Percentiles rank a stretch among this genome's conserved stretches.
These are phyloP conservation scores for Asterochloris erici DNA, from an alignment of 139 green algal genomes.

Conservation along the genomic window DNA sequence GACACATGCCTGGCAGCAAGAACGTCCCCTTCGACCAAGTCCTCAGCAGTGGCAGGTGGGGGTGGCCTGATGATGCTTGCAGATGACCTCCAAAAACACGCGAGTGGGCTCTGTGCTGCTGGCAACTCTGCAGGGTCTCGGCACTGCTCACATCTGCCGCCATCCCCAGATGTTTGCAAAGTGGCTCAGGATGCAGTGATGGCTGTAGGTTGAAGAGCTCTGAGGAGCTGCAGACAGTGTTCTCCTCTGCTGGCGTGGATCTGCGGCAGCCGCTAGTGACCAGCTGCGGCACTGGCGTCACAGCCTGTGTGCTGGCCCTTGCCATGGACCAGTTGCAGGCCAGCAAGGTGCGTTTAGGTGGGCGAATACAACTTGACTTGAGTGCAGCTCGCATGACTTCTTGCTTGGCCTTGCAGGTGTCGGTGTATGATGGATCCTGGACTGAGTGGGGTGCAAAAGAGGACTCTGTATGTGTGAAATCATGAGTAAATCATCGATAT, in stretches of 20 bases:
- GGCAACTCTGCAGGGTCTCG: neutral
- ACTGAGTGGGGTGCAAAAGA: slow-evolving; percentile 77
- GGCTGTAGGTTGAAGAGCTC: slow-evolving; percentile 36
- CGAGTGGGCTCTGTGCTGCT: neutral
- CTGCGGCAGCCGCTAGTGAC: slow-evolving; percentile 47
- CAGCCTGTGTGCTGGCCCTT: slow-evolving; percentile 87
- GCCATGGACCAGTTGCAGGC: slow-evolving; percentile 42
- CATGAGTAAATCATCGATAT: no score
- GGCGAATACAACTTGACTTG: neutral
- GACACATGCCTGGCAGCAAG: slow-evolving; percentile 81
- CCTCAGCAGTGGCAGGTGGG: slow-evolving; percentile 32
- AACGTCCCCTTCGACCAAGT: slow-evolving; percentile 82
- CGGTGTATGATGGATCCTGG: slow-evolving; percentile 95
- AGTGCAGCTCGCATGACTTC: neutral
- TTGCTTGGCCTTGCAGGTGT: slow-evolving; percentile 30
- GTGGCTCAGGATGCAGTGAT: neutral
- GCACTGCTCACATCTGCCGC: neutral
- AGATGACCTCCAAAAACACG: neutral
- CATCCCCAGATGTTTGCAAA: neutral
- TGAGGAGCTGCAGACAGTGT: slow-evolving; percentile 56
- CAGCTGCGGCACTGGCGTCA: slow-evolving; percentile 89
- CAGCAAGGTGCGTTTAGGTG: neutral
- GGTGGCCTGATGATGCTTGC: no score
- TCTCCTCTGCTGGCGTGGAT: slow-evolving; percentile 63
- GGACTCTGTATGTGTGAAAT: no score